Evolutionary conservation across 139 green algal genomes (phyloP).

Genomic region (Pseudopediastrum boryanum): DNA sequence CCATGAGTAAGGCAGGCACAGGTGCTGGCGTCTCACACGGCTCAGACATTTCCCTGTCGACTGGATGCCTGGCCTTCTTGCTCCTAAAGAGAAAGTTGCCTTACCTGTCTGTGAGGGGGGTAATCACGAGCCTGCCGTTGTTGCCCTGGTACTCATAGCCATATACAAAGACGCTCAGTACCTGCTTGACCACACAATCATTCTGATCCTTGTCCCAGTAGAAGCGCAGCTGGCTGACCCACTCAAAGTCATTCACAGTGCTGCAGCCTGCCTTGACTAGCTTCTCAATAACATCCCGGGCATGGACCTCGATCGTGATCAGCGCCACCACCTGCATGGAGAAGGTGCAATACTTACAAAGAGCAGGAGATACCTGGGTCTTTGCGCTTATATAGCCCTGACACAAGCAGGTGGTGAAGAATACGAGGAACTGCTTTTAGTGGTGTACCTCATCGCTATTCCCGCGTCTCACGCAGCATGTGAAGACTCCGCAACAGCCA

Average conservation of each 20-base stretch:
- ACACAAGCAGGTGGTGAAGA: too few relatives aligned
- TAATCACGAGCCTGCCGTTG: slow-evolving; percentile 93
- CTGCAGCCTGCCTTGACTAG: slow-evolving; percentile 82
- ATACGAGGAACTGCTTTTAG: too few relatives aligned
- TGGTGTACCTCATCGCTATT: too few relatives aligned
- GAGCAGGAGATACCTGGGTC: slow-evolving; percentile 39
- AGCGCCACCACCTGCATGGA: slow-evolving; percentile 82
- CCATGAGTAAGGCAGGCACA: too few relatives aligned
- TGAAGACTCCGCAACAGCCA: too few relatives aligned
- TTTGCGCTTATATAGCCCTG: too few relatives aligned
- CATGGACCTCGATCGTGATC: slow-evolving; percentile 94
- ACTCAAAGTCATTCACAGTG: slow-evolving; percentile 80
- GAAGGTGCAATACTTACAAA: neutral
- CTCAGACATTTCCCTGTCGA: too few relatives aligned
- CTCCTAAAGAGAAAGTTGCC: too few relatives aligned
- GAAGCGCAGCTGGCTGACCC: slow-evolving; percentile 92
- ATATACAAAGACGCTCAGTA: slow-evolving; percentile 58
- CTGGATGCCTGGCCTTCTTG: too few relatives aligned
- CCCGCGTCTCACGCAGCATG: too few relatives aligned
- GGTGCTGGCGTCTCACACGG: too few relatives aligned
- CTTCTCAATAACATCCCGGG: slow-evolving; percentile 86
- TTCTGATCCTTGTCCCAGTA: slow-evolving; percentile 84
- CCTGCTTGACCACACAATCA: slow-evolving; percentile 84
- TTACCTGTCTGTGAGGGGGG: slow-evolving; percentile 86
- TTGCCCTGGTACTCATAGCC: slow-evolving; percentile 94